Evolutionary conservation across 768 basidiomycete species (phyloP).

Genomic region (Coprinopsis marcescibilis): DNA sequence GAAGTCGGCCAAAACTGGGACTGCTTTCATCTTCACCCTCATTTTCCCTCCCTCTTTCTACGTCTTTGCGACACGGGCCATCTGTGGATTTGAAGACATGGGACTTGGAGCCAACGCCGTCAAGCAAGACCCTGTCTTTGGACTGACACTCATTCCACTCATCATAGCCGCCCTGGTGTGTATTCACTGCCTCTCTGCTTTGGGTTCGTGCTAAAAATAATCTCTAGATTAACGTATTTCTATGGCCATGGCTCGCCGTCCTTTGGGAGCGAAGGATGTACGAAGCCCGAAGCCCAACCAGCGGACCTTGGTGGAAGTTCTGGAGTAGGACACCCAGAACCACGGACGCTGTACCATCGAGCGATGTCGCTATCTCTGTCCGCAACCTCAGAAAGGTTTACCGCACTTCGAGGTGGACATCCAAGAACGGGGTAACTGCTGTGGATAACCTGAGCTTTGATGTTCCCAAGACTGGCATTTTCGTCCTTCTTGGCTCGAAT

Average conservation of each 20-base stretch:
- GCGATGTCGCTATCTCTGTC: constrained; percentile 54
- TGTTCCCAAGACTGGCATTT: constrained; percentile 71
- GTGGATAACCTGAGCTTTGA: constrained; percentile 61
- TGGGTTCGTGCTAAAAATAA: neutral
- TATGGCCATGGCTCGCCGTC: constrained; percentile 67
- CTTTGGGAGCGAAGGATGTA: constrained; percentile 57
- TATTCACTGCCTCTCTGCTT: constrained; percentile 2
- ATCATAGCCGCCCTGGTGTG: constrained; percentile 62
- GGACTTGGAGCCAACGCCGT: constrained; percentile 48
- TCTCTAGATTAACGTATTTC: constrained; percentile 58
- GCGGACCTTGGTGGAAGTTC: constrained; percentile 26
- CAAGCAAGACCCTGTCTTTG: constrained; percentile 54
- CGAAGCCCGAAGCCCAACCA: constrained; percentile 41
- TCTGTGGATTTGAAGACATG: constrained; percentile 64
- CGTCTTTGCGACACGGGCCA: constrained; percentile 61
- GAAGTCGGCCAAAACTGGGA: constrained; percentile 32
- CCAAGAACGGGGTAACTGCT: constrained; percentile 50
- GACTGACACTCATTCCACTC: constrained; percentile 48
- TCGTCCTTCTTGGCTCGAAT: constrained; percentile 70
- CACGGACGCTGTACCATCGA: constrained; percentile 20
- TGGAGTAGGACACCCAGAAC: constrained; percentile 23
- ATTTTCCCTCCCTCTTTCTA: constrained; percentile 76
- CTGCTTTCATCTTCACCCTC: constrained; percentile 58
- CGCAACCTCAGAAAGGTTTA: constrained; percentile 57
- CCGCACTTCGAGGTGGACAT: constrained; percentile 40